Evolutionary conservation across 2,329 filamentous ascomycete species (phyloP).

Genomic region (Trichoderma simmonsii): DNA sequence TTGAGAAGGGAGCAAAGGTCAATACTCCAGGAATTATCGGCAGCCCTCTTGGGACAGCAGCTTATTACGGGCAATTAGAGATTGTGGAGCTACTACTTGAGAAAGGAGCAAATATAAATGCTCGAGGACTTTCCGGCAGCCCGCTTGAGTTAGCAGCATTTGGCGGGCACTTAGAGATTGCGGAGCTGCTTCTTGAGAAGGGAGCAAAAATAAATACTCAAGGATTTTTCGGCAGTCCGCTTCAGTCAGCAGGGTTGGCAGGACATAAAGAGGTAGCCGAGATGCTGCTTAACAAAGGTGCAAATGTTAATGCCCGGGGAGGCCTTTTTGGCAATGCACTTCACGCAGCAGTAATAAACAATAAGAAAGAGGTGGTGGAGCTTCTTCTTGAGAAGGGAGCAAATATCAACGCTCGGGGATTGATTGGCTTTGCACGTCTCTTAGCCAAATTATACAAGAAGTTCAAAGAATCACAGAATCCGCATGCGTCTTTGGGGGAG

Average conservation of each 20-base stretch:
- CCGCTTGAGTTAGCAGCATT: background rate
- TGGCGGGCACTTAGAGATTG: background rate
- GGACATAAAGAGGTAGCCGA: too few relatives aligned
- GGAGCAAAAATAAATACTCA: background rate
- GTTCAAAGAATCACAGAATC: too few relatives aligned
- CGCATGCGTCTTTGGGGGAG: too few relatives aligned
- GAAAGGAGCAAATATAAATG: background rate
- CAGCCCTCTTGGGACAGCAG: background rate
- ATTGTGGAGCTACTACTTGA: background rate
- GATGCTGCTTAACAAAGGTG: background rate
- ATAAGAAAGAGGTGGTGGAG: background rate
- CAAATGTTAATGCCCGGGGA: background rate
- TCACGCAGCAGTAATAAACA: accelerated
- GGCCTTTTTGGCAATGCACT: background rate
- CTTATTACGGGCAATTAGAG: accelerated
- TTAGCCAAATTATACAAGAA: too few relatives aligned
- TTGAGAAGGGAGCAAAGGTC: background rate
- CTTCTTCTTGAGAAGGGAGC: background rate
- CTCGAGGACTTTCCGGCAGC: background rate
- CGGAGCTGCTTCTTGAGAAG: background rate
- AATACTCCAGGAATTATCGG: background rate
- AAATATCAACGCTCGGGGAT: background rate
- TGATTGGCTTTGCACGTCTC: too few relatives aligned
- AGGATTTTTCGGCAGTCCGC: too few relatives aligned
- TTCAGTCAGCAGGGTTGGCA: background rate